Evolutionary conservation across 202 grass and related monocot genomes (phyloP), one percentile per base, ranked within the genome.

Genomic region (Bolboschoenoplectus hybrid): DNA sequence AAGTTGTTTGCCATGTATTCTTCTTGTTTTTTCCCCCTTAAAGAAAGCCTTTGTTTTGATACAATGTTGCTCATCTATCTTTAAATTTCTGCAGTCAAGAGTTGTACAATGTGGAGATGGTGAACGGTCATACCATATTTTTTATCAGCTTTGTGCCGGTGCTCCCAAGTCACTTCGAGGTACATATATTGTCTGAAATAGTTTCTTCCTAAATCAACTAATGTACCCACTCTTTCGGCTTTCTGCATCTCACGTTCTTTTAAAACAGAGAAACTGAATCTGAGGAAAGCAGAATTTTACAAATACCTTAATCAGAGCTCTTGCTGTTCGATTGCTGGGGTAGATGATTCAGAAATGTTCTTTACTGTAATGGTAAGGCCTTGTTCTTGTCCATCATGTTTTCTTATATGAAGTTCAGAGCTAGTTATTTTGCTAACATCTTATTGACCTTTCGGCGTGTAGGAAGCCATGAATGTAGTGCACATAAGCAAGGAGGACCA

Each of bases 401-500:
- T 73, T 56, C 41, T 11, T 52, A 13, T 85, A 60, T 56, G 60
- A 65, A 41, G 53, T 43, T 43, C 7, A 44, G 2, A 8, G 34
- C 1, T 80, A 41, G 55, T 40, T 19, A 0, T 61, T 52, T 61
- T 79, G 3, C 7, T 81, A 47, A 84, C 35, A 83, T 58, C 9
- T 87, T 85, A 73, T 74, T 89, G 79, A 93, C 64, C 63, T 88
- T 7, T 80, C 45, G 2, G 57, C 40, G 89, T 93, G 12, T 86
- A 95, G 96, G 87, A 95, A 91, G 96, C 96, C 84, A 98, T 98
- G 96, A 91, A 95, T 84, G 86, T 91, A 6, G 90, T 98, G 20
- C 93, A 98, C 89, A 94, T 98, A 93, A 95, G 90, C 90, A 94
- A 94, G 89, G 93, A 95, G 39, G 89, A 95, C 82, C 96, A 98